phyloP scores from a whole-genome alignment of 2,329 filamentous ascomycete species.

The Myriosclerotinia curreyana region DNA sequence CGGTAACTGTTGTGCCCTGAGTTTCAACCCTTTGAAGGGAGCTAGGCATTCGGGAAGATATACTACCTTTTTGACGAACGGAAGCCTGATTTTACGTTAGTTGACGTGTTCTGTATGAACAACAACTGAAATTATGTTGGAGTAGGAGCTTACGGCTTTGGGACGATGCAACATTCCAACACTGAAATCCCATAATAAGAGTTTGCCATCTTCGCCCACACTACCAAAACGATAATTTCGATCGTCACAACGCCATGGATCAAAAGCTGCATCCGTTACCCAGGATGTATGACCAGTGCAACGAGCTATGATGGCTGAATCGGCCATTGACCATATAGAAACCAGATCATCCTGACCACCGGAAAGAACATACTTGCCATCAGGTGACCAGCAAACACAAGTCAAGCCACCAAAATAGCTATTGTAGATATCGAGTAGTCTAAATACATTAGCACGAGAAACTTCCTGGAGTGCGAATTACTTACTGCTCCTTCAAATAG shows the following conservation, averaged over 20 bases:
- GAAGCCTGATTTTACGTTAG: conserved; percentile 44
- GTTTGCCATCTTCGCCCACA: conserved; percentile 86
- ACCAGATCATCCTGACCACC: conserved; percentile 95
- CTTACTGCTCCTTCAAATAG: conserved; percentile 83
- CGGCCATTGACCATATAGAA: conserved; percentile 89
- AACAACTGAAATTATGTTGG: conserved; percentile 28
- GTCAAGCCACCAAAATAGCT: conserved; percentile 92
- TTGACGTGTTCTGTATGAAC: conserved; percentile 21
- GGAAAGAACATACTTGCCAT: conserved; percentile 92
- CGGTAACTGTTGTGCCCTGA: conserved; percentile 50
- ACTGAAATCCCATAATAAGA: conserved; percentile 96
- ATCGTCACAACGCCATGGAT: conserved; percentile 95
- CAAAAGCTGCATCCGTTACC: conserved; percentile 91
- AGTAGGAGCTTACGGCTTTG: conserved; percentile 63
- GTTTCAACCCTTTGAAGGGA: conserved; percentile 58
- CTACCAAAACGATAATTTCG: conserved; percentile 94
- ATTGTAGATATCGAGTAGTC: conserved; percentile 80
- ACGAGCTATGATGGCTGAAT: conserved; percentile 79
- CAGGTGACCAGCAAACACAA: conserved; percentile 95
- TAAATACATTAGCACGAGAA: conserved; percentile 40
- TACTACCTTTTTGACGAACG: conserved; percentile 51
- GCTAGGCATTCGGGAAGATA: conserved; percentile 50
- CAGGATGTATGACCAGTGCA: conserved; percentile 95
- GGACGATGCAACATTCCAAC: conserved; percentile 94
- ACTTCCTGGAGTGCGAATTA: conserved; percentile 22